These are phyloP conservation scores for Rutidosis leptorrhynchoides DNA, from an alignment of 129 eudicot genomes.

Conservation along the genomic window DNA sequence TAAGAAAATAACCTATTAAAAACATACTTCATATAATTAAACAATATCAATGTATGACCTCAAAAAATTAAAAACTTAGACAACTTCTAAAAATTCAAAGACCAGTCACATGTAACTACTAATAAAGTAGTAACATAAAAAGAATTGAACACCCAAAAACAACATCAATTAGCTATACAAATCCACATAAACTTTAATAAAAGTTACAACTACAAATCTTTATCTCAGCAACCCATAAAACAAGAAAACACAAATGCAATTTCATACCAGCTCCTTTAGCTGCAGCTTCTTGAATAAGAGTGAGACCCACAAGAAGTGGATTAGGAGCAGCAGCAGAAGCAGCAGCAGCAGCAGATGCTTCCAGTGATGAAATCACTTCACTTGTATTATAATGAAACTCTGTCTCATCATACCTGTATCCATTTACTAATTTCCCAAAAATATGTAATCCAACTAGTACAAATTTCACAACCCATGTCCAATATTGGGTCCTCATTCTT, in stretches of 20 bases:
- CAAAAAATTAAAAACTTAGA: slow-evolving; percentile 14
- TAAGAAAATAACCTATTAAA: too few species aligned
- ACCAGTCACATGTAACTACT: slow-evolving; percentile 24
- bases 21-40: background rate
- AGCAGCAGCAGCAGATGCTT: slow-evolving; percentile 44
- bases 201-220: slow-evolving; percentile 7
- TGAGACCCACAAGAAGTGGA: slow-evolving; percentile 59
- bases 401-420: slow-evolving; percentile 38
- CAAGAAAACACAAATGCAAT: slow-evolving; percentile 3
- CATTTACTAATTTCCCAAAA: slow-evolving; percentile 17
- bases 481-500: slow-evolving; percentile 25
- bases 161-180: background rate
- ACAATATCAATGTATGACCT: slow-evolving; percentile 30
- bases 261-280: slow-evolving; percentile 75
- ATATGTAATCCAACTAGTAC: slow-evolving; percentile 22
- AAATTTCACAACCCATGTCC: slow-evolving; percentile 25
- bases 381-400: slow-evolving; percentile 39
- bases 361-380: slow-evolving; percentile 41
- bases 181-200: background rate
- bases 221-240: slow-evolving; percentile 14
- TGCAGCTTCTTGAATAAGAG: slow-evolving; percentile 78
- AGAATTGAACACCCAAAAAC: slow-evolving; percentile 15
- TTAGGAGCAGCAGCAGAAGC: slow-evolving; percentile 41
- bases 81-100: slow-evolving; percentile 12
- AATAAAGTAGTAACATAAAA: slow-evolving; percentile 8